These are phyloP conservation scores for Amanita brunnescens DNA, from an alignment of 768 basidiomycete species.

Conservation along the genomic window DNA sequence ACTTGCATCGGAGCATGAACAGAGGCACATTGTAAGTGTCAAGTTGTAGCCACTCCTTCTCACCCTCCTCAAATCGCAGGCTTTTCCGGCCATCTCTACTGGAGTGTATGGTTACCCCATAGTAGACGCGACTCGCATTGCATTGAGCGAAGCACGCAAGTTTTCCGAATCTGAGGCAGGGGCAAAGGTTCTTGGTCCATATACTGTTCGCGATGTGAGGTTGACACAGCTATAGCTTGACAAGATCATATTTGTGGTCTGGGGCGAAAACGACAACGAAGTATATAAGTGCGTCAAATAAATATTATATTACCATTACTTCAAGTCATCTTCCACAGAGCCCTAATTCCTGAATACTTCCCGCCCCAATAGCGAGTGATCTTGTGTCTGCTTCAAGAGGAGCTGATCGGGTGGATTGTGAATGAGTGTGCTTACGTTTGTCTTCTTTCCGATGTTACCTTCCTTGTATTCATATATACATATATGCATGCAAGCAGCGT, in stretches of 20 bases:
- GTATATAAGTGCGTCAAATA: slow-evolving; percentile 51
- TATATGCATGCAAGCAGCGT: too few relatives aligned
- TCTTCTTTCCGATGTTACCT: too few relatives aligned
- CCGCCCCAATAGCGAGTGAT: slow-evolving; percentile 25
- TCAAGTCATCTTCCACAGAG: slow-evolving; percentile 14
- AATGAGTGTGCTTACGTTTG: too few relatives aligned
- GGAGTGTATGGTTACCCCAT: slow-evolving; percentile 77
- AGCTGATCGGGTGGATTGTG: too few relatives aligned
- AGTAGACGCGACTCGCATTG: slow-evolving; percentile 60
- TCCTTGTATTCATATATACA: too few relatives aligned
- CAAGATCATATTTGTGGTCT: slow-evolving; percentile 68
- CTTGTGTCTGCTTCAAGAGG: background rate
- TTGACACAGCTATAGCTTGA: slow-evolving; percentile 40
- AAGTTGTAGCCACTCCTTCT: background rate
- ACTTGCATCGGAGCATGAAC: slow-evolving; percentile 47
- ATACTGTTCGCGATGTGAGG: background rate
- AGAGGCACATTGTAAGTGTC: slow-evolving; percentile 53
- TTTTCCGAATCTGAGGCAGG: slow-evolving; percentile 48
- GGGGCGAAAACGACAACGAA: slow-evolving; percentile 51
- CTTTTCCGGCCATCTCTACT: slow-evolving; percentile 76
- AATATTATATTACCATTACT: background rate
- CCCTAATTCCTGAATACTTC: slow-evolving; percentile 58
- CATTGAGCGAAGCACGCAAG: slow-evolving; percentile 47
- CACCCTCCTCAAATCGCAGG: slow-evolving; percentile 32
- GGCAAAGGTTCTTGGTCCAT: slow-evolving; percentile 26